Percentiles rank a stretch among this genome's conserved stretches.
phyloP scores from a whole-genome alignment of 2,329 filamentous ascomycete genomes.

The Boeremia exigua region DNA sequence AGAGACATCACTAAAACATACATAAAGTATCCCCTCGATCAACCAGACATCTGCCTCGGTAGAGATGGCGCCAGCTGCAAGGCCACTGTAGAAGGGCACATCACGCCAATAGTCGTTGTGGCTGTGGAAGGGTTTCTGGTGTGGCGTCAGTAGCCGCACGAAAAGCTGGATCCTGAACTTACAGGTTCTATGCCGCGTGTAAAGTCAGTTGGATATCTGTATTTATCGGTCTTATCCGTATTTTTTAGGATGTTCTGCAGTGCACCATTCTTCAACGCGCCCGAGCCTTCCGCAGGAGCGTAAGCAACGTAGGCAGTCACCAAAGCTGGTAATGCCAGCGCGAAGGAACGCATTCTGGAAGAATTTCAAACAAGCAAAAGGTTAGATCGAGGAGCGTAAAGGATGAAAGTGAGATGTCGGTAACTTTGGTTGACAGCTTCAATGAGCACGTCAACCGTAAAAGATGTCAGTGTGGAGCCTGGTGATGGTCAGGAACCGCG shows the following conservation, averaged over 20 bases:
- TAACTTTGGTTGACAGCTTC: conserved; percentile 11
- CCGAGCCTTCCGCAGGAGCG: conserved; percentile 49
- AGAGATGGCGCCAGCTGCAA: conserved; percentile 63
- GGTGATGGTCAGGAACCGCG: conserved; percentile 20
- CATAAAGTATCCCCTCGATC: conserved; percentile 61
- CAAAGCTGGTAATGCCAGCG: conserved; percentile 22
- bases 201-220: conserved; percentile 67
- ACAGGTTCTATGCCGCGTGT: conserved; percentile 66
- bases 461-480: conserved; percentile 31
- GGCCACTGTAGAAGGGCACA: conserved; percentile 57
- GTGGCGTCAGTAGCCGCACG: conserved; percentile 1
- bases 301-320: conserved; percentile 33
- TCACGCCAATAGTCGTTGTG: conserved; percentile 67
- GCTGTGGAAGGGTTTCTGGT: conserved; percentile 59
- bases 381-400: conserved; percentile 4
- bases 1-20: conserved; percentile 38
- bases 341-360: conserved; percentile 27
- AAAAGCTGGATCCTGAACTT: conserved; percentile 18
- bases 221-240: conserved; percentile 59
- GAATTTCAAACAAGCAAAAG: not conserved
- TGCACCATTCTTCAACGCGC: conserved; percentile 56
- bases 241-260: conserved; percentile 64
- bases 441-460: conserved; percentile 18
- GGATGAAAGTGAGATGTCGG: not conserved
- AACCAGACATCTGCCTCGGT: conserved; percentile 69